Evolutionary conservation across 78 protist species (phyloP).

Genomic region (Dictyostelium intermedium): DNA sequence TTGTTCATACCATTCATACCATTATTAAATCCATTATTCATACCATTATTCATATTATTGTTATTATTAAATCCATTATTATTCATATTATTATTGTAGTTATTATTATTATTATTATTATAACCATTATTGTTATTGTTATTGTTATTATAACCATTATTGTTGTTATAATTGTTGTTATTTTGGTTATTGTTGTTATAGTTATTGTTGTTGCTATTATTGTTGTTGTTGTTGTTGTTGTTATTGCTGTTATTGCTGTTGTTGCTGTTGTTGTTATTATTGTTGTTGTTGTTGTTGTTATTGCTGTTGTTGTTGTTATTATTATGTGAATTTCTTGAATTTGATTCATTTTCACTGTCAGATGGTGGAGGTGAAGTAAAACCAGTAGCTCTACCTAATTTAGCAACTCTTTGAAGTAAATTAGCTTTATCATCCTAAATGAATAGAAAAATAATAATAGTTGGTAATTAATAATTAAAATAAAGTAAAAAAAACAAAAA

Average conservation of each 20-base stretch:
- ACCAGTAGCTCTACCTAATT: constrained; percentile 69
- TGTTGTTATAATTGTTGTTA: neutral
- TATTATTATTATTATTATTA: neutral
- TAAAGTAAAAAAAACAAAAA: no score
- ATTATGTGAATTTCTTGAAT: constrained; percentile 5
- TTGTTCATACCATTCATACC: neutral
- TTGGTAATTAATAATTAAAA: no score
- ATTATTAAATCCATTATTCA: constrained; percentile 6
- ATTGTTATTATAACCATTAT: neutral
- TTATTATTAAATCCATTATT: neutral
- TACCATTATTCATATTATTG: neutral
- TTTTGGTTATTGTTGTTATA: neutral
- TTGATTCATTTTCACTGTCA: constrained; percentile 30
- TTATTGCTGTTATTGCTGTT: neutral
- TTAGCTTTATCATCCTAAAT: neutral
- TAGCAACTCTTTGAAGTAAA: constrained; percentile 71
- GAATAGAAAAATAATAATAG: neutral
- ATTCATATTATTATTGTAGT: neutral
- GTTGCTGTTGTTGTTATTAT: neutral
- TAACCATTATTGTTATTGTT: neutral
- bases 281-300: constrained; percentile 6
- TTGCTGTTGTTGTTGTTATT: neutral
- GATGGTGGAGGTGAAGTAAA: constrained; percentile 69
- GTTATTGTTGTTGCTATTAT: neutral
- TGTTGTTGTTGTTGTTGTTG: neutral